These are phyloP conservation scores for Fusarium sp. DNA, from an alignment of 2,329 filamentous ascomycete species.

Conservation along the genomic window DNA sequence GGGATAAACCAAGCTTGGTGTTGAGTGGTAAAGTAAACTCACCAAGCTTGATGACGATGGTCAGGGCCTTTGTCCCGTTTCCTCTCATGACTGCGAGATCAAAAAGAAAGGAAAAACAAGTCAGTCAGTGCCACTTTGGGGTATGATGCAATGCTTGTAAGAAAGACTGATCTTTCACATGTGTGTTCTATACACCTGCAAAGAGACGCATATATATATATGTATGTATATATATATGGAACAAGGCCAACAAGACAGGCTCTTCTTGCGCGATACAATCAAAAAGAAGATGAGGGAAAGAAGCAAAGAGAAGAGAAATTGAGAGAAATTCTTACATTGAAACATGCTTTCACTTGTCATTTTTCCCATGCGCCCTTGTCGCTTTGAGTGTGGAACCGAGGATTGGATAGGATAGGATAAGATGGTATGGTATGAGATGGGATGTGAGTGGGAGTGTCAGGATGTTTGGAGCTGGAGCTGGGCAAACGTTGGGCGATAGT, in stretches of 20 bases:
- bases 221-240: slow-evolving; percentile 29
- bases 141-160: slow-evolving; percentile 10
- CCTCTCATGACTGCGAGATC: slow-evolving; percentile 71
- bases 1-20: slow-evolving; percentile 24
- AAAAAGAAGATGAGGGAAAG: slow-evolving; percentile 30
- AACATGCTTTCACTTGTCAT: slow-evolving; percentile 48
- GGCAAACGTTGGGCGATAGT: slow-evolving; percentile 35
- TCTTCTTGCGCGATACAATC: slow-evolving; percentile 23
- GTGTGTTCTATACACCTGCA: slow-evolving; percentile 12
- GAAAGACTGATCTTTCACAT: slow-evolving; percentile 29
- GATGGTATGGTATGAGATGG: slow-evolving; percentile 8
- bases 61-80: slow-evolving; percentile 57
- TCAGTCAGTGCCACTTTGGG: slow-evolving; percentile 63
- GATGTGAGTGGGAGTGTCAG: slow-evolving; percentile 16
- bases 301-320: slow-evolving; percentile 23
- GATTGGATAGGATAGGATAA: slow-evolving; percentile 16
- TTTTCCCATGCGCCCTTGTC: slow-evolving; percentile 44
- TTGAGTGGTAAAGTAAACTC: slow-evolving; percentile 50
- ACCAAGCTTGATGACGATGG: slow-evolving; percentile 90
- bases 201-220: too few relatives aligned
- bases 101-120: slow-evolving; percentile 47
- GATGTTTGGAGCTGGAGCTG: slow-evolving; percentile 45
- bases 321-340: slow-evolving; percentile 45
- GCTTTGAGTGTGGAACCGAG: slow-evolving; percentile 45
- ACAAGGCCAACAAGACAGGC: slow-evolving; percentile 20